Conservation (phyloP, 2,329 filamentous ascomycete genomes). For the Colletotrichum theobromicola region DNA sequence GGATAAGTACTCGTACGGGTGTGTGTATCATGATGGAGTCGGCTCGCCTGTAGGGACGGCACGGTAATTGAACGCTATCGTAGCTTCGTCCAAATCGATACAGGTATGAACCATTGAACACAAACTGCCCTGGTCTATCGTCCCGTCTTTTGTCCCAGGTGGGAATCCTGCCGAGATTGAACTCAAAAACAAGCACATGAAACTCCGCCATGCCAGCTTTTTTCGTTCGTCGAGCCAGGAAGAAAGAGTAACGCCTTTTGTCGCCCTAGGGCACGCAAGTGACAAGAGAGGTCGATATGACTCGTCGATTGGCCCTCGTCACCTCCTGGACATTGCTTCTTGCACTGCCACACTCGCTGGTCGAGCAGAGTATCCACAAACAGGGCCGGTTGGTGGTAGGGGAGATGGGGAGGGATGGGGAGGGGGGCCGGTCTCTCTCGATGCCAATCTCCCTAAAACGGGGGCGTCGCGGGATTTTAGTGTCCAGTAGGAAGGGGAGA, state of each 20-base stretch:
- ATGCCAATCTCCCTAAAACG: constrained; percentile 11
- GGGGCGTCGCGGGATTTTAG: constrained; percentile 8
- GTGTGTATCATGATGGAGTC: background rate
- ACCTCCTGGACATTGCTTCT: constrained; percentile 10
- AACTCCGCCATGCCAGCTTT: background rate
- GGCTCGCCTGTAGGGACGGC: background rate
- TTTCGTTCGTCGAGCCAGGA: background rate
- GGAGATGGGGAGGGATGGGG: background rate
- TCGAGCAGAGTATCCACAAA: constrained; percentile 1
- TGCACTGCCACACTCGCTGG: constrained; percentile 12
- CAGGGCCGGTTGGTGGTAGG: background rate
- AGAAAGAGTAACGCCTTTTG: background rate
- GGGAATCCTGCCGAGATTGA: constrained; percentile 5
- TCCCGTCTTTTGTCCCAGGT: constrained; percentile 1
- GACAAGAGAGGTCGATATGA: constrained; percentile 3
- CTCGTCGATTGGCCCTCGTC: background rate
- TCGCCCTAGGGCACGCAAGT: background rate
- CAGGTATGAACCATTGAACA: background rate
- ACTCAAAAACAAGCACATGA: constrained; percentile 3
- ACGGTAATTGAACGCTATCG: background rate
- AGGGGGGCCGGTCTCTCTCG: background rate
- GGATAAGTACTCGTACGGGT: background rate
- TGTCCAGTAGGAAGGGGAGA: background rate
- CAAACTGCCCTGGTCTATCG: background rate
- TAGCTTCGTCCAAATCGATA: background rate